Evolutionary conservation across 2,329 filamentous ascomycete species (phyloP).

Genomic region (Alternaria dauci): DNA sequence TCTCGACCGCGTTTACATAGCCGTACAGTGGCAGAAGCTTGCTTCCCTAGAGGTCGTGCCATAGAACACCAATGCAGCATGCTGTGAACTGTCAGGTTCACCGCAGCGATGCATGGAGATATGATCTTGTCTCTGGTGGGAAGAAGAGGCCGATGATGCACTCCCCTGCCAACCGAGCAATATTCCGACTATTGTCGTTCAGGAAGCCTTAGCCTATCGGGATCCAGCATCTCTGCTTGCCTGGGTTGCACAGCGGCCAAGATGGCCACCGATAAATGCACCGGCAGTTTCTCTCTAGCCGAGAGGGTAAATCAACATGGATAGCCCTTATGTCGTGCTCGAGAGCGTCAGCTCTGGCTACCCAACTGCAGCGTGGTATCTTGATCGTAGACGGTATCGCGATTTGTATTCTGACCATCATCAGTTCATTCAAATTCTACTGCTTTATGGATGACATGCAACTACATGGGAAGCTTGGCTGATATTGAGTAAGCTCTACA

Average conservation of each 20-base stretch:
- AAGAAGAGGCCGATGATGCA: conserved; percentile 23
- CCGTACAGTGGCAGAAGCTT: not conserved
- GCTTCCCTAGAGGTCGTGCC: conserved; percentile 1
- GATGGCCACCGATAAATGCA: conserved; percentile 5
- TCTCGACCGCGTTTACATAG: not conserved
- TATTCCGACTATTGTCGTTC: conserved; percentile 7
- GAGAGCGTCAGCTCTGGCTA: not conserved
- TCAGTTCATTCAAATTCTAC: not conserved
- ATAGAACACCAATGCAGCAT: conserved; percentile 9
- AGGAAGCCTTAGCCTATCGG: conserved; percentile 14
- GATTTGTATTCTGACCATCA: not conserved
- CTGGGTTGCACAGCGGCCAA: conserved; percentile 23
- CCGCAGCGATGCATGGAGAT: conserved; percentile 17
- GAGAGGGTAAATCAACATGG: not conserved
- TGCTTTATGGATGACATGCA: not conserved
- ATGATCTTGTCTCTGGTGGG: conserved; percentile 14
- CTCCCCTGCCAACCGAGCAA: conserved; percentile 3
- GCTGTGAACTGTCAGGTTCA: not conserved
- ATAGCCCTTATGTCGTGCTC: not conserved
- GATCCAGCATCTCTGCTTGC: conserved; percentile 8
- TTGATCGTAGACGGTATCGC: not conserved
- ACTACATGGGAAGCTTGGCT: not conserved
- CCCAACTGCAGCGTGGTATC: not conserved
- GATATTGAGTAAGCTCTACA: not conserved
- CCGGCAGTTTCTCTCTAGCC: conserved; percentile 13